A percentile compares a stretch with the other conserved stretches of the same genome.
Conservation (phyloP, 306 rosid species). For the Cucumis hystrix region DNA sequence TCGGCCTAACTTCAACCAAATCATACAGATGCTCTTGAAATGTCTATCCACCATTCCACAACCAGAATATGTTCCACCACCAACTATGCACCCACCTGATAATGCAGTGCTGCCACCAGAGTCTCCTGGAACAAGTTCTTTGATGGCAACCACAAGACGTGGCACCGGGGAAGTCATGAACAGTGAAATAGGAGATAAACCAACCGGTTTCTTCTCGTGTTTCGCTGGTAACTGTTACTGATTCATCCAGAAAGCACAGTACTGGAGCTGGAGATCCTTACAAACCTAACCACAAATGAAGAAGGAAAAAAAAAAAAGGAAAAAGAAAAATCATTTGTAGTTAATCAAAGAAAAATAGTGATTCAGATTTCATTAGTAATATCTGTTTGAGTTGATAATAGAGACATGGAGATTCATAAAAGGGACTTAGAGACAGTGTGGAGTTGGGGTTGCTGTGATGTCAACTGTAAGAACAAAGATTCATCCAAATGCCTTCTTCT, state of each 20-base stretch:
- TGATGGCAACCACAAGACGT: conserved; percentile 48
- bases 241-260: neutral
- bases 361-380: neutral
- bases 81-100: conserved; percentile 38
- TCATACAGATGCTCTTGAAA: conserved; percentile 70
- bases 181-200: conserved; percentile 28
- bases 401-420: conserved; percentile 1
- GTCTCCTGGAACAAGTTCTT: conserved; percentile 85
- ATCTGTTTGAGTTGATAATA: neutral
- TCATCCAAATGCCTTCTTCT: conserved; percentile 50
- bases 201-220: conserved; percentile 60
- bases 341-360: neutral
- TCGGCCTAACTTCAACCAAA: conserved; percentile 62
- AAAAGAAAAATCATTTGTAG: neutral
- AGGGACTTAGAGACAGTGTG: conserved; percentile 18
- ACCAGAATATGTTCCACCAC: conserved; percentile 28
- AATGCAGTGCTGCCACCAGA: conserved; percentile 75
- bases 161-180: conserved; percentile 34
- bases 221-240: conserved; percentile 25
- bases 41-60: conserved; percentile 52
- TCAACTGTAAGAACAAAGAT: conserved; percentile 42
- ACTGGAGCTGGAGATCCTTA: neutral
- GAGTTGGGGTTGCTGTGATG: conserved; percentile 84
- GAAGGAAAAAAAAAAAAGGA: neutral
- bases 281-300: neutral